Evolutionary conservation across 345 rosid genomes (phyloP).

Genomic region (Citropsis articulata): DNA sequence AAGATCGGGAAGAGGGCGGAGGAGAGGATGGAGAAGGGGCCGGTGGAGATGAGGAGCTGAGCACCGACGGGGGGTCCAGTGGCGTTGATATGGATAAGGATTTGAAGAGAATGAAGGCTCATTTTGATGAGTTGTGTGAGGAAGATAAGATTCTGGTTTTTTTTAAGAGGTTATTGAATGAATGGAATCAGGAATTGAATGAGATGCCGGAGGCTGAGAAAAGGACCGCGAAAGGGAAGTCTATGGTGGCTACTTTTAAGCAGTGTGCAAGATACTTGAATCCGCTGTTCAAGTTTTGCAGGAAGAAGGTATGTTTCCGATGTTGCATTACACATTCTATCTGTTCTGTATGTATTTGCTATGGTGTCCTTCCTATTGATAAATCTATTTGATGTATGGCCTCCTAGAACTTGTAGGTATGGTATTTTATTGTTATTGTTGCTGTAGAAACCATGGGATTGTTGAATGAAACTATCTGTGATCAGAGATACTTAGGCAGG

Average conservation of each 20-base stretch:
- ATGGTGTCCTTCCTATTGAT: neutral
- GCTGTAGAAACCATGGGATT: neutral
- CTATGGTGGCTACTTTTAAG: constrained; percentile 90
- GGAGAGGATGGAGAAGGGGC: constrained; percentile 70
- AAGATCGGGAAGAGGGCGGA: constrained; percentile 75
- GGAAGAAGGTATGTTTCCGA: constrained; percentile 71
- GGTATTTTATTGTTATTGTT: neutral
- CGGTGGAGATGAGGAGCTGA: constrained; percentile 69
- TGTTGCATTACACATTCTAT: neutral
- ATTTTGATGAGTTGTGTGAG: constrained; percentile 82
- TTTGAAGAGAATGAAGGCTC: constrained; percentile 75
- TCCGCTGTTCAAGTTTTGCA: constrained; percentile 93
- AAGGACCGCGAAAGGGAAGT: constrained; percentile 89
- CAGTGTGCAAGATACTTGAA: constrained; percentile 91
- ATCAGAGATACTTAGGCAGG: neutral
- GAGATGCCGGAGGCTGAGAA: constrained; percentile 75
- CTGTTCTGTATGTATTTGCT: neutral
- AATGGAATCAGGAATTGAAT: constrained; percentile 92
- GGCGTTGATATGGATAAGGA: constrained; percentile 86
- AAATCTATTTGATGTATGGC: neutral
- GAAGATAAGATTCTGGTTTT: constrained; percentile 95
- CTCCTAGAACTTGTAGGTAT: neutral
- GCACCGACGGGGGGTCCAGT: constrained; percentile 91
- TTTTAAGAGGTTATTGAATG: constrained; percentile 82
- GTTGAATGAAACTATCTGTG: neutral